These are phyloP conservation scores for Proliferodiscus dingleyae DNA, from an alignment of 2,329 filamentous ascomycete genomes.

Conservation along the genomic window DNA sequence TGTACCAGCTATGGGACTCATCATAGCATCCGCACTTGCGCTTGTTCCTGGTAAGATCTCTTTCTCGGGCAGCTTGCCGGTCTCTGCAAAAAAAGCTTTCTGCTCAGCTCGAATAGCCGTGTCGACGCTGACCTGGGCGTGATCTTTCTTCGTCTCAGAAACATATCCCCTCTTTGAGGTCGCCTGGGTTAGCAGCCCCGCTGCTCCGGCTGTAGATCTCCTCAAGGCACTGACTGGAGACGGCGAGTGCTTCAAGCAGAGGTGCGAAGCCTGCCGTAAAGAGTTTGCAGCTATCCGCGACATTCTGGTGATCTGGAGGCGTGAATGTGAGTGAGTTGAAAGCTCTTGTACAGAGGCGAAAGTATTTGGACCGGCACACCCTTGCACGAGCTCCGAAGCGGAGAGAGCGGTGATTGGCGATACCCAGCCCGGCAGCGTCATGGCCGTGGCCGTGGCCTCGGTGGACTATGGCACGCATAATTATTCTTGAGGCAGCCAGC, in stretches of 20 bases:
- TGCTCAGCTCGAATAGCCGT: conserved; percentile 83
- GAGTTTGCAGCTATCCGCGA: conserved; percentile 28
- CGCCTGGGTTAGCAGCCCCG: conserved; percentile 20
- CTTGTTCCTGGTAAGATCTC: conserved; percentile 24
- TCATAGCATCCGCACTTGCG: conserved; percentile 49
- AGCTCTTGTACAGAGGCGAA: conserved; percentile 2
- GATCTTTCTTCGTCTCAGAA: conserved; percentile 72
- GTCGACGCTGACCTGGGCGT: conserved; percentile 76
- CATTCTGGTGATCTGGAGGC: conserved; percentile 19
- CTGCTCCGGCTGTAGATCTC: conserved; percentile 19
- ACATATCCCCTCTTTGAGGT: conserved; percentile 64
- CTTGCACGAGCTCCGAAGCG: conserved; percentile 7
- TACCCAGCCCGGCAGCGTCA: background rate
- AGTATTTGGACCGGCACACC: conserved; percentile 2
- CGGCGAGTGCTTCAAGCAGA: conserved; percentile 27
- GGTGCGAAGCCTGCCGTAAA: conserved; percentile 31
- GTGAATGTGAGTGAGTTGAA: conserved; percentile 9
- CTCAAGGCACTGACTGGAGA: conserved; percentile 23
- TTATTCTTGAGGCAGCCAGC: too few relatives aligned
- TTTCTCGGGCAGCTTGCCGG: conserved; percentile 28
- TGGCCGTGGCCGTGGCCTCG: background rate
- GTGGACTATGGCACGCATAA: too few relatives aligned
- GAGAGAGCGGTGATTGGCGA: conserved; percentile 8
- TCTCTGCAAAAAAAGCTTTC: conserved; percentile 64
- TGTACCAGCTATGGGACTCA: conserved; percentile 73